Base-by-base conservation (phyloP, 768 basidiomycete species). In the Leucocoprinus sp. region DNA sequence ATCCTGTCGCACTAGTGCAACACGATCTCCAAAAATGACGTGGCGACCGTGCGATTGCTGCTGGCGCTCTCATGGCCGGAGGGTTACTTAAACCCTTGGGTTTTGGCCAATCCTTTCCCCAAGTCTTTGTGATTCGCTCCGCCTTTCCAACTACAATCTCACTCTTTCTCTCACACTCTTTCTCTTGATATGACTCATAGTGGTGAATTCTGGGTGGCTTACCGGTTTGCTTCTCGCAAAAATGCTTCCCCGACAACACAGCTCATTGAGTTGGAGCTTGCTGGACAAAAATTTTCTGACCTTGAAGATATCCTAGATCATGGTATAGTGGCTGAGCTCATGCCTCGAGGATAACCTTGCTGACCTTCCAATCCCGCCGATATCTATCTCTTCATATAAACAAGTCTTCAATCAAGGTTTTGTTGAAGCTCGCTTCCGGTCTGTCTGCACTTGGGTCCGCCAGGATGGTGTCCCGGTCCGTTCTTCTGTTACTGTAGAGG, bases 231-330 rank as follows among this genome's bases (percentile, higher is more conserved):
- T 28, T 75, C 71, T 36, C 70, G 71, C 37, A 58, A 55, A 19
- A 59, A 64, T 56, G 64, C 63, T 51, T 64, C 69, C 8, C 55
- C 57, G 14, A 71, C 71, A 15, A 64, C 69, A 24, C 72, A 73
- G 58, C 67, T 74, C 57, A 59, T 75, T 42, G 71, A 72, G 54
- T 60, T 74, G 45, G 64, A 68, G 50, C 64, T 64, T 51, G 60
- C 65, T 48, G 62, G 64, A 37, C 59, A 68, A 33, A 62, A 62
- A 47, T 59, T 74, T 17, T 34, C 52, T 36, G 72, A 70, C 56
- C 55, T 75, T 50, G 72, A 74, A 54, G 72, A 73, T 48, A 66
- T 74, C 5, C 64, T 75, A 24, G 71, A 74, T 27, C 65, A 62
- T 51, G 63, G 61, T 64, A 64, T 39, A 55, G 38, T 62, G 27